Percentiles rank a stretch among this genome's conserved stretches.
These are phyloP conservation scores for Amanita jacksonii DNA, from an alignment of 768 basidiomycete genomes.

Conservation along the genomic window DNA sequence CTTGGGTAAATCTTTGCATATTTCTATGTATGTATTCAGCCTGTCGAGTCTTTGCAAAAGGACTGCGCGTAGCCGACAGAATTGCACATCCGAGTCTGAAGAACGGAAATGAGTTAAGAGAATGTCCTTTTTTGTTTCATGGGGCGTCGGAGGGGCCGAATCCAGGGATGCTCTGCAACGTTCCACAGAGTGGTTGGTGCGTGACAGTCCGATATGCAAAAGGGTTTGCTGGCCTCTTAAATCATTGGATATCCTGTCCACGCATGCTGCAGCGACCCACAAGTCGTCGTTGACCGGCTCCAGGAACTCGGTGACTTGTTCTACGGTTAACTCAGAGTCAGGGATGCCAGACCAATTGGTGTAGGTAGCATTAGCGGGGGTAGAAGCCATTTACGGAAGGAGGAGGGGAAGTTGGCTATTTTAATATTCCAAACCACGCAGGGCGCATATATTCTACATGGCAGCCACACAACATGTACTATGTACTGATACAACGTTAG, in stretches of 20 bases:
- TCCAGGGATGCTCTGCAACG: constrained; percentile 32
- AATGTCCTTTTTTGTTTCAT: constrained; percentile 14
- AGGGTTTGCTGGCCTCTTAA: constrained; percentile 45
- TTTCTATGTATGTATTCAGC: constrained; percentile 62
- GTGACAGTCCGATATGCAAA: constrained; percentile 52
- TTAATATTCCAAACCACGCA: no score
- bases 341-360: constrained; percentile 46
- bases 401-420: constrained; percentile 11
- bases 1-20: constrained; percentile 35
- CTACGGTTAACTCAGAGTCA: constrained; percentile 48
- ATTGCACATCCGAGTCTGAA: constrained; percentile 49
- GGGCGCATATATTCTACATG: no score
- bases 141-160: constrained; percentile 9
- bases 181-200: constrained; percentile 41
- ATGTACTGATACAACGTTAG: constrained; percentile 23
- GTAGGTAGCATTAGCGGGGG: constrained; percentile 26
- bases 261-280: constrained; percentile 71
- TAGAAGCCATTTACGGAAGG: constrained; percentile 27
- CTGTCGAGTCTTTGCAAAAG: constrained; percentile 62
- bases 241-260: constrained; percentile 57
- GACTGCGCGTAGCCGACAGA: constrained; percentile 55
- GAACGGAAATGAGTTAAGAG: constrained; percentile 47
- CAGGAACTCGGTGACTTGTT: constrained; percentile 39
- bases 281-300: constrained; percentile 50
- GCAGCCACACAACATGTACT: constrained; percentile 1